A percentile compares a stretch with the other conserved stretches of the same genome.
Conservation (phyloP, 768 basidiomycete species). For the Amanita jacksonii region DNA sequence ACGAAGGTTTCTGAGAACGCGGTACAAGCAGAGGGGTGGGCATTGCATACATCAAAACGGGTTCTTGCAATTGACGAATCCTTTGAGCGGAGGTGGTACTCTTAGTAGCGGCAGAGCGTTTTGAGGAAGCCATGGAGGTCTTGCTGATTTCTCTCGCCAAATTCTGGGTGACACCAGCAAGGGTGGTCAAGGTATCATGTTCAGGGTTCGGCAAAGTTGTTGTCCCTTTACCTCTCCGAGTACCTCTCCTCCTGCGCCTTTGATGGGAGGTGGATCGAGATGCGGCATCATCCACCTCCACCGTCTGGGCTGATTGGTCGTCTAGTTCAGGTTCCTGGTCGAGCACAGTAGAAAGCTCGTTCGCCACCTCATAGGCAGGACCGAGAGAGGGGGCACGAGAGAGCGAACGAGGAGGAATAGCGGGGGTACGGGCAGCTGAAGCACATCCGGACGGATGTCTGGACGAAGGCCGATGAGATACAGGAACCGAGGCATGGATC, state of each 20-base stretch:
- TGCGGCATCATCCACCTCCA: conserved; percentile 14
- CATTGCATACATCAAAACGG: conserved; percentile 35
- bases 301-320: conserved; percentile 24
- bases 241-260: conserved; percentile 78
- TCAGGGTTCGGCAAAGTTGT: conserved; percentile 24
- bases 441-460: conserved; percentile 45
- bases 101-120: conserved; percentile 22
- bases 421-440: conserved; percentile 40
- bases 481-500: conserved; percentile 49
- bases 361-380: conserved; percentile 35
- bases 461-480: conserved; percentile 65
- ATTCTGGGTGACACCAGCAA: conserved; percentile 73
- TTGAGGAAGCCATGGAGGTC: conserved; percentile 39
- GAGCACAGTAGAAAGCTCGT: conserved; percentile 44
- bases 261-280: conserved; percentile 63
- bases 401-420: conserved; percentile 42
- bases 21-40: conserved; percentile 24
- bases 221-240: conserved; percentile 72
- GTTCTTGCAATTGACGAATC: conserved; percentile 28
- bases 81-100: conserved; percentile 19
- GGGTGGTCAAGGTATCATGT: conserved; percentile 54
- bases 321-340: conserved; percentile 37
- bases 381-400: conserved; percentile 58
- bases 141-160: conserved; percentile 79
- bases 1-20: conserved; percentile 15